phyloP scores from a whole-genome alignment of 495 filamentous ascomycete genomes.

The Amniculicola lignicola region DNA sequence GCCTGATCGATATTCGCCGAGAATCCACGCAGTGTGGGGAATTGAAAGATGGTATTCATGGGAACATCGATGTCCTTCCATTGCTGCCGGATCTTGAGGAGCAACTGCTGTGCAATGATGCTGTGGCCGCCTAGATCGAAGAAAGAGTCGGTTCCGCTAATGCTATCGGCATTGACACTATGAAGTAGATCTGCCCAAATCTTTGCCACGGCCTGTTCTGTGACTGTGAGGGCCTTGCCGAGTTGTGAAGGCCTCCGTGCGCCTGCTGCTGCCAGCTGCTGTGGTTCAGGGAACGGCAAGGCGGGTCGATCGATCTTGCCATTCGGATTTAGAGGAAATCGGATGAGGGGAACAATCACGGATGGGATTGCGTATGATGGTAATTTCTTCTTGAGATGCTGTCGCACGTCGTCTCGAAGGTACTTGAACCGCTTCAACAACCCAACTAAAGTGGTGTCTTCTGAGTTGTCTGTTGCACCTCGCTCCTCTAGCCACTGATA shows the following conservation, averaged over 20 bases:
- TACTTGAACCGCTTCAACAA: conserved; percentile 61
- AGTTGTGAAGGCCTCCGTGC: conserved; percentile 34
- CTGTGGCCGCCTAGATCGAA: conserved; percentile 88
- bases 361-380: conserved; percentile 79
- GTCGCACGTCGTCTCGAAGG: conserved; percentile 70
- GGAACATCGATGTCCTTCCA: conserved; percentile 63
- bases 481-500: conserved; percentile 59
- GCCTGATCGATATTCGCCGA: conserved; percentile 70
- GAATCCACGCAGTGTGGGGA: conserved; percentile 70
- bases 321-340: conserved; percentile 88
- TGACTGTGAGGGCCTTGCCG: conserved; percentile 52
- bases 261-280: conserved; percentile 53
- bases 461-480: conserved; percentile 48
- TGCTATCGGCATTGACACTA: conserved; percentile 21
- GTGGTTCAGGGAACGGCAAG: conserved; percentile 84
- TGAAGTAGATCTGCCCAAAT: conserved; percentile 62
- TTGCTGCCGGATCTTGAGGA: conserved; percentile 65
- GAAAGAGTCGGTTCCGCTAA: conserved; percentile 57
- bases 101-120: conserved; percentile 81
- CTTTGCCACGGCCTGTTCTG: conserved; percentile 63
- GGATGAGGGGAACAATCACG: conserved; percentile 72
- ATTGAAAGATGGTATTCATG: conserved; percentile 73
- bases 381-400: conserved; percentile 71
- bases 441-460: conserved; percentile 55
- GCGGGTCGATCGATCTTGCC: conserved; percentile 91